Base-by-base conservation (phyloP, 164 flowering plant genomes). In the Liriodendron chinense region DNA sequence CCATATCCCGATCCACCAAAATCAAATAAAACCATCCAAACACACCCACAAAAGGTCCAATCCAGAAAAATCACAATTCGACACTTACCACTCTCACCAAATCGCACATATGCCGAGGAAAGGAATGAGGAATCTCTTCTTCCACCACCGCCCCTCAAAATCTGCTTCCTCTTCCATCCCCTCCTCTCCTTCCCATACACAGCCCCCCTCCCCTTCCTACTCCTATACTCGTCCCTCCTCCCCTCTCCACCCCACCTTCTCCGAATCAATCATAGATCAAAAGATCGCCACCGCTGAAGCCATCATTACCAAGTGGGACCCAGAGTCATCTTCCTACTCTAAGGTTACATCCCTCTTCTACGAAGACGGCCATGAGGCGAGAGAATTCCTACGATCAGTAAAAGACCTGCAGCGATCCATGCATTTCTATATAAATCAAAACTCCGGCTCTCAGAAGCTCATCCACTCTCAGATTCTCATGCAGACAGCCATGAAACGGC, bases 401-500 rank as follows among this genome's bases (percentile, higher is more conserved):
- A 66, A 68, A 23, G 83, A 87, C 20, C 70, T 94, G 4, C 98
- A 91, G 70, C 83, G 72, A 59, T 80, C 90, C 24, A 94, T 94
- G 98, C 90, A 87, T 20, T 78, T 80, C 63, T 63, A 86, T 59
- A 77, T 81, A 9, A 34, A 85, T 0, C 49, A 28, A 0, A 47
- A 56, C 57, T 78, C 91, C 7, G 78, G 89, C 2, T 77, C 70
- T 0, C 79, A 73, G 1, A 72, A 61, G 64, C 82, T 89, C 34
- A 61, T 84, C 1, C 74, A 47, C 7, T 89, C 94, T 0, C 94
- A 92, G 66, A 66, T 20, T 6, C 74, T 92, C 9, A 89, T 89
- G 91, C 84, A 89, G 76, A 79, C 74, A 1, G 94, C 94, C 21
- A 89, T 90, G 91, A 89, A 87, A 72, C 71, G 94, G 65, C 82